Conservation (phyloP, 805 yeast genomes). For the Saccharomycopsis babjevae region DNA sequence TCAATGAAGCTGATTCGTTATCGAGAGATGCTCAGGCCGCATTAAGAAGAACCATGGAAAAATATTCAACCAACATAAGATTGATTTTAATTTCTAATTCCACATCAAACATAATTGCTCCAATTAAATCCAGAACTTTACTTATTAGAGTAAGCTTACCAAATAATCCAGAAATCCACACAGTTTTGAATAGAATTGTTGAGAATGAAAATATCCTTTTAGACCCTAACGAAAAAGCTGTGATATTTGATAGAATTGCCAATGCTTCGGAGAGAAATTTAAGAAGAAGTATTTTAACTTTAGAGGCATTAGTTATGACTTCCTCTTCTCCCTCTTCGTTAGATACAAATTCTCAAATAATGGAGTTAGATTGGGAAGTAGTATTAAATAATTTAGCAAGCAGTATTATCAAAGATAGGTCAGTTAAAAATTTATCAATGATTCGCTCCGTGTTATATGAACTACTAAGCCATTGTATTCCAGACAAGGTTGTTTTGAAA, state of each 20-base stretch:
- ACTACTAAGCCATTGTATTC: conserved; percentile 85
- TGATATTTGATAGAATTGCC: conserved; percentile 42
- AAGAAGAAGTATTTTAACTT: conserved; percentile 63
- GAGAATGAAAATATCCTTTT: conserved; percentile 42
- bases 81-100: conserved; percentile 79
- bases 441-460: conserved; percentile 69
- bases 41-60: conserved; percentile 90
- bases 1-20: conserved; percentile 84
- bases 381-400: conserved; percentile 59
- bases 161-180: conserved; percentile 41
- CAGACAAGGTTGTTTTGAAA: conserved; percentile 72
- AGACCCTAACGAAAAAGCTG: conserved; percentile 25
- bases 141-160: conserved; percentile 87
- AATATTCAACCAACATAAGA: conserved; percentile 79
- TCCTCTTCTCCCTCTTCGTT: conserved; percentile 48
- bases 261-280: conserved; percentile 55
- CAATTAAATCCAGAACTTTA: conserved; percentile 87
- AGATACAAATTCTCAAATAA: conserved; percentile 37
- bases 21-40: conserved; percentile 96
- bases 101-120: conserved; percentile 84
- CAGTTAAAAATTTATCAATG: conserved; percentile 46
- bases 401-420: conserved; percentile 48
- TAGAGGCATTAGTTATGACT: conserved; percentile 75
- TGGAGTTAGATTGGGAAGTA: conserved; percentile 84
- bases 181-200: conserved; percentile 47